These are phyloP conservation scores for Phylloporus arenicola DNA, from an alignment of 768 basidiomycete species.

Conservation along the genomic window DNA sequence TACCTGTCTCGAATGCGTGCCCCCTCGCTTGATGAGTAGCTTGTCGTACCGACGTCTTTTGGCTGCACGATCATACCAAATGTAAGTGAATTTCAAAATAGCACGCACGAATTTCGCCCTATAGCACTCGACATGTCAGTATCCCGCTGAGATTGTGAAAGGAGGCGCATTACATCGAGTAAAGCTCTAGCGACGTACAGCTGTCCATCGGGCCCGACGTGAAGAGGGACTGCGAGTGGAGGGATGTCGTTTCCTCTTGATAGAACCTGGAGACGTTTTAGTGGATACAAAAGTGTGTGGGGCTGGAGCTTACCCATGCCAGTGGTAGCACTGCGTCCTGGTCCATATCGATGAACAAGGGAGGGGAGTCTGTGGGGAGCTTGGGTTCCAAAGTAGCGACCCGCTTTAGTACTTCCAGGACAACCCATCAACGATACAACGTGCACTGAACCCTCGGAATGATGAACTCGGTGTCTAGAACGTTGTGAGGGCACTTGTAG, in stretches of 20 bases:
- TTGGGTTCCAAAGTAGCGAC: neutral
- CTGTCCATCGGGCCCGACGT: constrained; percentile 2
- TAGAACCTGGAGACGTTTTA: constrained; percentile 3
- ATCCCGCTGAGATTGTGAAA: neutral
- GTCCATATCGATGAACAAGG: constrained; percentile 1
- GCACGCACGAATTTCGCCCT: constrained; percentile 20
- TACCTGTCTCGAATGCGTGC: constrained; percentile 11
- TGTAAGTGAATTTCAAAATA: neutral
- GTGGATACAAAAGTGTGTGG: neutral
- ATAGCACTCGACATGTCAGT: neutral
- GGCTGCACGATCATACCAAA: neutral
- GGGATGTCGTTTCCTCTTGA: constrained; percentile 18
- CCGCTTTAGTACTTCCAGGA: neutral
- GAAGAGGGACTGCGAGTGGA: constrained; percentile 14
- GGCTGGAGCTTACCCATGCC: constrained; percentile 10
- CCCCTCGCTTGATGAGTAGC: constrained; percentile 5
- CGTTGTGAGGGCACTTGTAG: too few species aligned
- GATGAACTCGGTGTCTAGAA: neutral
- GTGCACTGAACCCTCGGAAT: neutral
- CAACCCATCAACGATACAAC: neutral
- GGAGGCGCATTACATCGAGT: constrained; percentile 7
- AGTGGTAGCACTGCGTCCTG: constrained; percentile 7
- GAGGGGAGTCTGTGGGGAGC: neutral
- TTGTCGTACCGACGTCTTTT: constrained; percentile 17
- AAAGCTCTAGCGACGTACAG: constrained; percentile 18